A percentile compares a stretch with the other conserved stretches of the same genome.
Evolutionary conservation across 2,329 filamentous ascomycete species (phyloP).

Genomic region (Alternaria sp.): DNA sequence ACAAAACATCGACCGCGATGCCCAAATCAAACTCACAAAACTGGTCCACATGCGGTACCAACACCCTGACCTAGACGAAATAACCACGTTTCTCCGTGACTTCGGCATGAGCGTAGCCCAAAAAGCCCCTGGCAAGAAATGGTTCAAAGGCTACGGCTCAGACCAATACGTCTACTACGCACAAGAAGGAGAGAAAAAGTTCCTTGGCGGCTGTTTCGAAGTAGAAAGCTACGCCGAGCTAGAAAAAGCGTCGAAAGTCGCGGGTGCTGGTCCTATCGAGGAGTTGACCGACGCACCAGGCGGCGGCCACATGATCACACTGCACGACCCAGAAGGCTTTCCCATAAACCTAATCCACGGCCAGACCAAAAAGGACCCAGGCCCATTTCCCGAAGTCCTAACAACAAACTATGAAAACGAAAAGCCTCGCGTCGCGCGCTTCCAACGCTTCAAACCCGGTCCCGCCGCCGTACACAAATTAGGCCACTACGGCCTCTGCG

Average conservation of each 20-base stretch:
- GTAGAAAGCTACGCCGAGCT: constrained; percentile 65
- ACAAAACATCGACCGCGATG: constrained; percentile 51
- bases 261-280: constrained; percentile 57
- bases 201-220: constrained; percentile 64
- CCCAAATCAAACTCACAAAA: constrained; percentile 57
- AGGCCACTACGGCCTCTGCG: constrained; percentile 57
- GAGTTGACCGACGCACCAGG: constrained; percentile 60
- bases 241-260: constrained; percentile 55
- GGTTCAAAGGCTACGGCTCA: constrained; percentile 66
- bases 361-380: constrained; percentile 55
- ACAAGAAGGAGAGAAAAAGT: constrained; percentile 57
- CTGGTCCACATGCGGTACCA: constrained; percentile 62
- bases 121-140: constrained; percentile 51
- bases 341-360: constrained; percentile 65
- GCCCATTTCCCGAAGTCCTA: constrained; percentile 57
- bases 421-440: constrained; percentile 57
- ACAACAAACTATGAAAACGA: constrained; percentile 50
- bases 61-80: constrained; percentile 57
- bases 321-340: constrained; percentile 59
- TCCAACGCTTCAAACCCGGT: constrained; percentile 60
- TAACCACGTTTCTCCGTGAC: constrained; percentile 54
- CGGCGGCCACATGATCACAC: constrained; percentile 58
- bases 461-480: constrained; percentile 59
- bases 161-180: constrained; percentile 67
- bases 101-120: constrained; percentile 46